phyloP scores from a whole-genome alignment of 2,329 filamentous ascomycete genomes.

The Conoideocrella luteorostrata region DNA sequence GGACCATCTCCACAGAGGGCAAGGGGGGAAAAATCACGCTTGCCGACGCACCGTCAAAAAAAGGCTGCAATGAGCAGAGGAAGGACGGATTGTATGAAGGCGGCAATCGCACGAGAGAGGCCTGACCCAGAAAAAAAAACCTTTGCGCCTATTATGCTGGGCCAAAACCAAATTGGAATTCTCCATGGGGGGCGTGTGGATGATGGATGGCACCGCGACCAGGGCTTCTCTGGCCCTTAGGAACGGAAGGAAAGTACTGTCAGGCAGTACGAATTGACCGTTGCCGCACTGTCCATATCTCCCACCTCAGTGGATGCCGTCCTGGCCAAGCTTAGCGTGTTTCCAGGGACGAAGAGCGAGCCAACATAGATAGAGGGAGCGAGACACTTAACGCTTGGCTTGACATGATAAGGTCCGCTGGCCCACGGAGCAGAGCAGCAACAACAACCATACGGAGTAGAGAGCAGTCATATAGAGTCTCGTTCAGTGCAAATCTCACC shows the following conservation, averaged over 20 bases:
- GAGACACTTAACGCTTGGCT: too few relatives aligned
- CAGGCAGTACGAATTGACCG: slow-evolving; percentile 3
- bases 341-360: neutral
- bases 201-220: neutral
- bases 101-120: neutral
- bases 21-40: neutral
- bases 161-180: neutral
- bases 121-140: neutral
- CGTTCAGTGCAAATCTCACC: too few relatives aligned
- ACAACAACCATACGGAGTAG: too few relatives aligned
- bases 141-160: slow-evolving; percentile 2
- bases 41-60: slow-evolving; percentile 2
- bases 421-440: too few relatives aligned
- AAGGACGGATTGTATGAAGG: too few relatives aligned
- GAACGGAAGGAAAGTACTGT: neutral
- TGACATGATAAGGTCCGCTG: too few relatives aligned
- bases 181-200: neutral
- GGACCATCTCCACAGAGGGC: neutral
- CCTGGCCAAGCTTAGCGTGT: slow-evolving; percentile 1
- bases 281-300: slow-evolving; percentile 1
- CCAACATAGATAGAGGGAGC: too few relatives aligned
- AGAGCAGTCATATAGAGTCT: too few relatives aligned
- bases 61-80: neutral
- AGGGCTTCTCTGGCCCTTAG: neutral
- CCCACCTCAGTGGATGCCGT: neutral